Evolutionary conservation across 1,139 yeast genomes (phyloP).

Genomic region (Zygosaccharomyces pseudobailii): DNA sequence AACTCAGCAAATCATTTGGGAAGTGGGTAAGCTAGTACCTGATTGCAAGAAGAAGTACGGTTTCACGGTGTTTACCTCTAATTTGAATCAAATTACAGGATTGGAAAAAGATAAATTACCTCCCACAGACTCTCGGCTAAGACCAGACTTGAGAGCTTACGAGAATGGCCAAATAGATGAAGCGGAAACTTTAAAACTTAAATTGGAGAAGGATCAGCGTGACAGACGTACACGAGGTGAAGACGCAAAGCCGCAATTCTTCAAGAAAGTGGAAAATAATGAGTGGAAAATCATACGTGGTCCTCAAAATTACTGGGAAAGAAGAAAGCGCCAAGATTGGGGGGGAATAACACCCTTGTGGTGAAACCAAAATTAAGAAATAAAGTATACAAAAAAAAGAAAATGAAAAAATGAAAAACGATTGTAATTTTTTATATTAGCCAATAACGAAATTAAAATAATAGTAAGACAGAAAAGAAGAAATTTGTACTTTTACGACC

Average conservation of each 20-base stretch:
- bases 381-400: background rate
- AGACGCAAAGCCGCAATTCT: constrained; percentile 55
- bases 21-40: constrained; percentile 43
- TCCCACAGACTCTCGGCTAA: constrained; percentile 81
- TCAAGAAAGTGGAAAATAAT: constrained; percentile 47
- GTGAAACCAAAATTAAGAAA: constrained; percentile 31
- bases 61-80: constrained; percentile 75
- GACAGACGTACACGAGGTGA: constrained; percentile 61
- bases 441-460: background rate
- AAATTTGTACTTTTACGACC: background rate
- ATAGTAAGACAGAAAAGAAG: background rate
- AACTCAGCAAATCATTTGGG: constrained; percentile 40
- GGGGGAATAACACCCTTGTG: constrained; percentile 48
- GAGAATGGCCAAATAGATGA: constrained; percentile 62
- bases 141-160: constrained; percentile 79
- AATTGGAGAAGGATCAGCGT: constrained; percentile 78
- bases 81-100: constrained; percentile 69
- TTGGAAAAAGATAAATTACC: constrained; percentile 63
- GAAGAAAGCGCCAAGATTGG: constrained; percentile 62
- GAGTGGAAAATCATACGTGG: constrained; percentile 64
- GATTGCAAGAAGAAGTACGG: constrained; percentile 68
- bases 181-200: constrained; percentile 65
- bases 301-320: constrained; percentile 71
- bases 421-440: background rate
- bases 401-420: background rate